Percentiles rank a stretch among this genome's conserved stretches.
These are phyloP conservation scores for Curvularia sp. DNA, from an alignment of 2,329 filamentous ascomycete species.

Conservation along the genomic window DNA sequence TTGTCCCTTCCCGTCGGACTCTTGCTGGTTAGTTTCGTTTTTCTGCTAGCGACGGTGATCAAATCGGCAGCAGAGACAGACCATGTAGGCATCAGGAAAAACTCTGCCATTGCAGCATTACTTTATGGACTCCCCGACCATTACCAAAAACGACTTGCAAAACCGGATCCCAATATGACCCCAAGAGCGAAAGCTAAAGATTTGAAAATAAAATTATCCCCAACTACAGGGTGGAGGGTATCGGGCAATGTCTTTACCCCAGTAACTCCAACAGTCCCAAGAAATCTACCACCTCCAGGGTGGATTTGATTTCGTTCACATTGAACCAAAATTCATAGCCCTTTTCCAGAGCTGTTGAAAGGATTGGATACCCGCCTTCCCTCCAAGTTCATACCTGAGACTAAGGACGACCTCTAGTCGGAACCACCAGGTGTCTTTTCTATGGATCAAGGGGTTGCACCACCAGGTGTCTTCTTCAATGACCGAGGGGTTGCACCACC, in stretches of 20 bases:
- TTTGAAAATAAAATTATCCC: neutral
- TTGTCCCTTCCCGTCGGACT: conserved; percentile 34
- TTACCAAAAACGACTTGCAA: neutral
- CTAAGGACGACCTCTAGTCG: too few species aligned
- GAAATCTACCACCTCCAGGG: neutral
- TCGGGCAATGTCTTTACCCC: neutral
- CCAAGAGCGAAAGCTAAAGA: neutral
- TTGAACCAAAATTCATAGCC: too few species aligned
- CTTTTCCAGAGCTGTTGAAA: too few species aligned
- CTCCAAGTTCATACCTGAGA: too few species aligned
- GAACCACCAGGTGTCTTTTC: too few species aligned
- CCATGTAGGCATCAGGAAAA: neutral
- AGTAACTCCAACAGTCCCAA: neutral
- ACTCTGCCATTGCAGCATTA: neutral
- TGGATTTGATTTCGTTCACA: neutral
- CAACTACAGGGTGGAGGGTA: neutral
- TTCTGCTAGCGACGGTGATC: conserved; percentile 31
- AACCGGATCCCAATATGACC: neutral
- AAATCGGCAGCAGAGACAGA: neutral
- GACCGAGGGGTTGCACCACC: too few species aligned
- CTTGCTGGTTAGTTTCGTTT: conserved; percentile 28
- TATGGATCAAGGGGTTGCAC: too few species aligned
- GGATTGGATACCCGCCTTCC: too few species aligned
- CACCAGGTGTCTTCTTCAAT: too few species aligned
- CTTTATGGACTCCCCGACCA: neutral